Conservation (phyloP, 2,329 filamentous ascomycete species). For the Trichophaea hybrida region DNA sequence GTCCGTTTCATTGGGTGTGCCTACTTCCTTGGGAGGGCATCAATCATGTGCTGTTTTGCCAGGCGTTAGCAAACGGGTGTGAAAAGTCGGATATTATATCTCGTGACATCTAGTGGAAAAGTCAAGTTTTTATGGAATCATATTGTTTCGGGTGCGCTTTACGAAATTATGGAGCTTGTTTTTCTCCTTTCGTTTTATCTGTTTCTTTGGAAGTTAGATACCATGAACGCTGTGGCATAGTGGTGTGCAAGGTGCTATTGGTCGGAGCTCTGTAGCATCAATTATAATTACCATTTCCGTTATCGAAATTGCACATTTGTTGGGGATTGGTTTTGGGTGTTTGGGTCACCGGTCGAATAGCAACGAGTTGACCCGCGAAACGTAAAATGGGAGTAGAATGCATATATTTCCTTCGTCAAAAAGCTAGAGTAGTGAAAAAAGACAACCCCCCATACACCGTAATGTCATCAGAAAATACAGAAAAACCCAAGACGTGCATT, state of each 20-base stretch:
- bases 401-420: too few species aligned
- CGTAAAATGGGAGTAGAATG: too few species aligned
- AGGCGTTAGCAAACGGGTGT: slow-evolving; percentile 44
- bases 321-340: too few species aligned
- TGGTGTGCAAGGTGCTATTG: not conserved
- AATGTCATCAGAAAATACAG: not conserved
- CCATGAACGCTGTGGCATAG: not conserved
- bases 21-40: slow-evolving; percentile 74
- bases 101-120: slow-evolving; percentile 12
- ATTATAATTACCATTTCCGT: too few species aligned
- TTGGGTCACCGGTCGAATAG: too few species aligned
- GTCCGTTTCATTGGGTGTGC: slow-evolving; percentile 77
- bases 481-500: too few species aligned
- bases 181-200: not conserved
- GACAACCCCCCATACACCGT: not conserved
- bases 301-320: too few species aligned
- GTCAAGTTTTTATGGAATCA: slow-evolving; percentile 5
- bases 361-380: too few species aligned
- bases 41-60: slow-evolving; percentile 92
- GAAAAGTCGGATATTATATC: not conserved
- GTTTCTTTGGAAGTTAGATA: slow-evolving; percentile 9
- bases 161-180: slow-evolving; percentile 10
- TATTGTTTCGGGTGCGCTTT: slow-evolving; percentile 8
- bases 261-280: too few species aligned
- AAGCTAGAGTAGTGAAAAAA: too few species aligned